These are phyloP conservation scores for Sanchytrium tribonematis DNA, from an alignment of 371 early-diverging fungal species.

Conservation along the genomic window DNA sequence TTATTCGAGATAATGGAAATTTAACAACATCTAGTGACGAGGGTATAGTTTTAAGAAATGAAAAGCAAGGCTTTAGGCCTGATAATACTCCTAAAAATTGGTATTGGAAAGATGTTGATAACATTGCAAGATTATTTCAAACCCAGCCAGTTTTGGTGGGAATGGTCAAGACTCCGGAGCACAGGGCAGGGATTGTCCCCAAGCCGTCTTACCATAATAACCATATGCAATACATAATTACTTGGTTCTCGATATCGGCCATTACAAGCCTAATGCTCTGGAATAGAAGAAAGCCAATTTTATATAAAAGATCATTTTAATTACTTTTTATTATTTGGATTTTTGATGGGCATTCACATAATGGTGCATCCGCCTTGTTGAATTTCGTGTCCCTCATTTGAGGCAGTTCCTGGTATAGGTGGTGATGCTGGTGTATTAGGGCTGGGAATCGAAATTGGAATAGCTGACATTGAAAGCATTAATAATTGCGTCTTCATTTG, in stretches of 20 bases:
- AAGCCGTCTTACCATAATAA: not conserved
- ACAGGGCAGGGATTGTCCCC: not conserved
- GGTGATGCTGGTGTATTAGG: no score
- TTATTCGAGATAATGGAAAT: slow-evolving; percentile 30
- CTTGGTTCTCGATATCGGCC: not conserved
- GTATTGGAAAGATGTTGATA: slow-evolving; percentile 46
- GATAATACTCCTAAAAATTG: slow-evolving; percentile 24
- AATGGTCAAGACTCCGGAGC: slow-evolving; percentile 10
- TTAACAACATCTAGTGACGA: slow-evolving; percentile 7
- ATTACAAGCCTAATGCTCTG: not conserved
- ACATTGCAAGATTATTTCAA: slow-evolving; percentile 32
- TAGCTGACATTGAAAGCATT: no score
- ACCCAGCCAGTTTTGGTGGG: slow-evolving; percentile 44
- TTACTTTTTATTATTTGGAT: no score
- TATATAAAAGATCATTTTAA: not conserved
- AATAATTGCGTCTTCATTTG: no score
- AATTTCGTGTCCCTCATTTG: no score
- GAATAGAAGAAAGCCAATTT: no score
- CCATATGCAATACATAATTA: not conserved
- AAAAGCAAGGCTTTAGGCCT: slow-evolving; percentile 1
- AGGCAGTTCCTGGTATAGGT: no score
- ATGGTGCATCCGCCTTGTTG: no score
- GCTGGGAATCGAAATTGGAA: no score
- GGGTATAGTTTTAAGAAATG: not conserved
- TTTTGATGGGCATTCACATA: no score